phyloP scores from a whole-genome alignment of 2,329 filamentous ascomycete species.

The Thelonectria rubi region DNA sequence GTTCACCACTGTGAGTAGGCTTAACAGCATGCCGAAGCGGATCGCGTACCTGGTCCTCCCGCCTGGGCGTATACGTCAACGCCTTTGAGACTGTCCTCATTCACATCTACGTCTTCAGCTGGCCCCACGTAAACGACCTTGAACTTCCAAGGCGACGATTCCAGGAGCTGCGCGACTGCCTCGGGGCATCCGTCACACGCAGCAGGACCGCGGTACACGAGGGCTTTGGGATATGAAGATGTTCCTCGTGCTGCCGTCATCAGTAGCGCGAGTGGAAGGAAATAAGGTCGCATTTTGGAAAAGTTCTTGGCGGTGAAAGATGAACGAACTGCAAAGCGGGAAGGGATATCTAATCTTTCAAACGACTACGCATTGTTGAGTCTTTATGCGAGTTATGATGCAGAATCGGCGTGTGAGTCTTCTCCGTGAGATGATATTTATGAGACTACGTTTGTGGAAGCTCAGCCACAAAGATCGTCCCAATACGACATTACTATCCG shows the following conservation, averaged over 20 bases:
- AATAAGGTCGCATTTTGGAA: neutral
- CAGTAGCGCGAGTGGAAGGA: neutral
- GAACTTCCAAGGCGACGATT: conserved; percentile 34
- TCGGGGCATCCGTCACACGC: conserved; percentile 32
- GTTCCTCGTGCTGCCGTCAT: neutral
- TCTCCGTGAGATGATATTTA: neutral
- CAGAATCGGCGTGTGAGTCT: neutral
- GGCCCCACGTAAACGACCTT: conserved; percentile 32
- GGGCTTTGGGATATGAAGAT: conserved; percentile 15
- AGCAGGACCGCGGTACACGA: conserved; percentile 37
- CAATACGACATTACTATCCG: neutral
- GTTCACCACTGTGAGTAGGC: neutral
- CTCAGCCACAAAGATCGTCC: neutral
- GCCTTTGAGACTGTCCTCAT: conserved; percentile 22
- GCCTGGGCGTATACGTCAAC: conserved; percentile 31
- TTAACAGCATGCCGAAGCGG: neutral
- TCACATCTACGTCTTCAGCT: conserved; percentile 26
- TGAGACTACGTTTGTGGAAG: neutral
- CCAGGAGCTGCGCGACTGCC: conserved; percentile 31
- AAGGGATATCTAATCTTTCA: neutral
- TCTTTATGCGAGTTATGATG: neutral
- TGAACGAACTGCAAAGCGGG: neutral
- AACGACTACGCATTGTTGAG: neutral
- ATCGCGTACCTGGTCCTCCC: conserved; percentile 26
- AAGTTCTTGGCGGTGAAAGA: neutral